Evolutionary conservation across 116 monocot genomes (phyloP), one percentile per base, ranked within the genome.

Genomic region (Papilionanthe hybrid): DNA sequence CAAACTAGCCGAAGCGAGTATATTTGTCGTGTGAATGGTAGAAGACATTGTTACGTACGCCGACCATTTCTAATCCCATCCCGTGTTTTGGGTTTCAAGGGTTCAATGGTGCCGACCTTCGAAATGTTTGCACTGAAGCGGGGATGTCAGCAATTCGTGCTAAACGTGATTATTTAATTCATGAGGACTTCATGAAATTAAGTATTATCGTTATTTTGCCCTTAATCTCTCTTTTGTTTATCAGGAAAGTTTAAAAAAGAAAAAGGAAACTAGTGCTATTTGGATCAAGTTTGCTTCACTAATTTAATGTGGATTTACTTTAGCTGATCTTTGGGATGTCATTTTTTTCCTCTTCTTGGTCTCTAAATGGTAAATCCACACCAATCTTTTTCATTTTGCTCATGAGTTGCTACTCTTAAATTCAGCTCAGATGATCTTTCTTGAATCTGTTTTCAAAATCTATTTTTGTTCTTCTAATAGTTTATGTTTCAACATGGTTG

Each of bases 131-230:
- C 82, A 97, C 96, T 5, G 96, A 97, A 84, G 96, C 96, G 79
- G 97, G 97, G 22, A 97, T 97, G 97, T 91, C 88, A 42, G 97
- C 97, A 25, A 97, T 97, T 23, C 94, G 94, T 65, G 97, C 94
- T 55, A 94, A 97, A 43, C 94, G 97, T 75, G 97, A 97, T 69
- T 97, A 92, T 86, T 92, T 97, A 28, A 94, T 91, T 44, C 97
- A 97, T 72, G 97, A 97, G 86, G 97, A 97, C 68, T 97, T 97
- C 72, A 97, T 97, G 97, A 97, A 97, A 94, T 94, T 92, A 77
- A 48, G 7, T 48, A 1, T 32, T 22, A 25, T 65, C 27, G 2
- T 9, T 65, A 7, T 20, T 60, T 60, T 58, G 60, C 60, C 7
- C 65, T 65, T 65, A 25, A 23, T 65, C 65, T 65, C 1, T 65